Evolutionary conservation across 2,329 filamentous ascomycete species (phyloP).

Genomic region (Cladorrhinum sp.): DNA sequence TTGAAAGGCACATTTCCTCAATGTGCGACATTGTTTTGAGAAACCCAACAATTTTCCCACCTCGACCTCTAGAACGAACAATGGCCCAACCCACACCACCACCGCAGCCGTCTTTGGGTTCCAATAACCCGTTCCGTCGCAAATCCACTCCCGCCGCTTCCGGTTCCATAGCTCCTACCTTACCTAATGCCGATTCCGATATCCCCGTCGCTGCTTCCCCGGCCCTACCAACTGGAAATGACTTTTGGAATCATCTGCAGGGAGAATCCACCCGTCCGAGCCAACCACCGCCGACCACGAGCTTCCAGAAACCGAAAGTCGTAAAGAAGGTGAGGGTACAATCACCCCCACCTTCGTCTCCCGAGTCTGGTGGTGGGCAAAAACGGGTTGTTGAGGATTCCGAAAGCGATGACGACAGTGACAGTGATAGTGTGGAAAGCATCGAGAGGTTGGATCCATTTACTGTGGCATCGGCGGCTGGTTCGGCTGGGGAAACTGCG

Average conservation of each 20-base stretch:
- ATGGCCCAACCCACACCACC: conserved; percentile 33
- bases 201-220: conserved; percentile 21
- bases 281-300: conserved; percentile 35
- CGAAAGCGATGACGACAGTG: conserved; percentile 24
- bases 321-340: conserved; percentile 67
- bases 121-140: conserved; percentile 55
- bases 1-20: not conserved
- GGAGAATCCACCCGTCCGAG: conserved; percentile 31
- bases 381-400: not conserved
- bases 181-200: conserved; percentile 16
- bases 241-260: conserved; percentile 32
- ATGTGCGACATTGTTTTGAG: not conserved
- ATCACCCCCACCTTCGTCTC: conserved; percentile 60
- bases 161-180: conserved; percentile 13
- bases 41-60: too few relatives aligned
- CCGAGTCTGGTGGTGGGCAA: conserved; percentile 45
- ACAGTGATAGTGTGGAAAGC: conserved; percentile 26
- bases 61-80: conserved; percentile 12
- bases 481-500: conserved; percentile 29
- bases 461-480: conserved; percentile 25
- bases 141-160: conserved; percentile 31
- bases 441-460: conserved; percentile 36
- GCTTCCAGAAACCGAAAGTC: conserved; percentile 47
- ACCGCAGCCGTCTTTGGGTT: conserved; percentile 32
- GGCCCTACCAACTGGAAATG: conserved; percentile 28